These are phyloP conservation scores for Triticum turgidum DNA, from an alignment of 176 grass and related monocot genomes.

Conservation along the genomic window DNA sequence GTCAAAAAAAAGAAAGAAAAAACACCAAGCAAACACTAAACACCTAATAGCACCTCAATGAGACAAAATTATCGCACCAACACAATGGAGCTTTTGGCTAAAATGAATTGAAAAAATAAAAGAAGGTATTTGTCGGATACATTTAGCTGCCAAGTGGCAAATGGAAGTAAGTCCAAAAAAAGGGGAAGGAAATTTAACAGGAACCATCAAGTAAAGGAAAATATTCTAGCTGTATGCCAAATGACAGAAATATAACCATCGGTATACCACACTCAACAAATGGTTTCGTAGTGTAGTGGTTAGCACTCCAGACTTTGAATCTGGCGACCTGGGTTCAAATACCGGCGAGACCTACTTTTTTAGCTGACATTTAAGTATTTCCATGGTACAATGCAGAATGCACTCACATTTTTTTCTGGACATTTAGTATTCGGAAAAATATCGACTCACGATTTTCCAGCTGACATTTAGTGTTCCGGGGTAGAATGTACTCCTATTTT, in stretches of 20 bases:
- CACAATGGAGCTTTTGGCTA: neutral
- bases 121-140: neutral
- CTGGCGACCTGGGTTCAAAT: constrained; percentile 99
- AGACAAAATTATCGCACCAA: neutral
- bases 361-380: neutral
- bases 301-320: constrained; percentile 99
- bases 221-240: neutral
- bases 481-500: neutral
- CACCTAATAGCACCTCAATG: neutral
- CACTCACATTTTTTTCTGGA: neutral
- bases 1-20: too few relatives aligned
- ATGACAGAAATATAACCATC: neutral
- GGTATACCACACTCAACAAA: neutral
- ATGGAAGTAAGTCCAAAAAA: neutral
- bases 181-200: neutral
- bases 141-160: neutral
- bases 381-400: neutral
- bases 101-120: neutral
- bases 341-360: constrained; percentile 43
- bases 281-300: constrained; percentile 77
- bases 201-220: neutral
- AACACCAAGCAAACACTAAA: neutral
- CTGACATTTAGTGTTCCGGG: neutral
- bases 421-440: neutral
- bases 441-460: neutral